These are phyloP conservation scores for Trypanosoma cruzi DNA, from an alignment of 208 protist species.

Conservation along the genomic window DNA sequence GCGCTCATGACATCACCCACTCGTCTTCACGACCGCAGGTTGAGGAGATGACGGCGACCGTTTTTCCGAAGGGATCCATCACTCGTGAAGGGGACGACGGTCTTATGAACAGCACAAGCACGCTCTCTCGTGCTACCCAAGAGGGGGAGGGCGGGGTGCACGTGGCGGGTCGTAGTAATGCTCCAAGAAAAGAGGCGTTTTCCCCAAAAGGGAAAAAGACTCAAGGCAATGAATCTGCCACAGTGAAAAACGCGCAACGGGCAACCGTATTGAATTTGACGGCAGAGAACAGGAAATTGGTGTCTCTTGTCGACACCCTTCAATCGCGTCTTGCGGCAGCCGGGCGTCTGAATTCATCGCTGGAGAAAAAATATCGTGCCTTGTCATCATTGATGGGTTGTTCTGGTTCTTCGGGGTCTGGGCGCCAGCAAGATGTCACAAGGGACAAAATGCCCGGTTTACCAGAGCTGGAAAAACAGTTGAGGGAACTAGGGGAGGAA, in stretches of 20 bases:
- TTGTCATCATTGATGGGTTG: not conserved
- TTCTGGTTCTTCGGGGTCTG: not conserved
- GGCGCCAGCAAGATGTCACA: not conserved
- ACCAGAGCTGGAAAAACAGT: slow-evolving; percentile 4
- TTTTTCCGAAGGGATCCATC: not conserved
- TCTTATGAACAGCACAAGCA: slow-evolving; percentile 23
- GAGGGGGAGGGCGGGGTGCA: not conserved
- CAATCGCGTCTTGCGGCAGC: slow-evolving; percentile 6
- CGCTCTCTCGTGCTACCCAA: slow-evolving; percentile 3
- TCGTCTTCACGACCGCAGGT: not conserved
- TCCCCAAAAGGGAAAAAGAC: not conserved
- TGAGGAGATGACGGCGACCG: not conserved
- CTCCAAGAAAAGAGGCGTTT: not conserved
- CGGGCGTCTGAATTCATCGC: not conserved
- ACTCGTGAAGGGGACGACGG: slow-evolving; percentile 21
- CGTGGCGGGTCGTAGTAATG: too few relatives aligned
- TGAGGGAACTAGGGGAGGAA: not conserved
- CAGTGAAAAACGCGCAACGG: slow-evolving; percentile 1
- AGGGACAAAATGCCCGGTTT: too few relatives aligned
- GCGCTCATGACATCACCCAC: slow-evolving; percentile 6
- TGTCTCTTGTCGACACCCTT: slow-evolving; percentile 19
- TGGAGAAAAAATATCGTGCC: slow-evolving; percentile 10
- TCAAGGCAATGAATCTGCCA: not conserved
- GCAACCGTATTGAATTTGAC: not conserved
- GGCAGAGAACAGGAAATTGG: slow-evolving; percentile 23